phyloP scores from a whole-genome alignment of 2,329 filamentous ascomycete species.

The Talaromyces sp. region DNA sequence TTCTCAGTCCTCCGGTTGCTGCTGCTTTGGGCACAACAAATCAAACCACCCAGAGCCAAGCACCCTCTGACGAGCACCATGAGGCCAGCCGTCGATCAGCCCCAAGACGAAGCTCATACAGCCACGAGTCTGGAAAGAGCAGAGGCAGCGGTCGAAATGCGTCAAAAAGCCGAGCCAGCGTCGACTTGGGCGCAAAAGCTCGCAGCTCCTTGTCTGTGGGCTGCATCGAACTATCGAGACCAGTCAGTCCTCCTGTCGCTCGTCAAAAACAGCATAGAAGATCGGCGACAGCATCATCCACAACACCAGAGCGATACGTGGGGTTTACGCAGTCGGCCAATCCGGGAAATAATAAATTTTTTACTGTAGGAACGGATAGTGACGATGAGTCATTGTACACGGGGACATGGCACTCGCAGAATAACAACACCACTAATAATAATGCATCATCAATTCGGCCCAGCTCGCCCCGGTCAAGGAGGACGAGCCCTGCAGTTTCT shows the following conservation, averaged over 20 bases:
- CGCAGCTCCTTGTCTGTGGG: slow-evolving; percentile 17
- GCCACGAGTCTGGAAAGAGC: slow-evolving; percentile 21
- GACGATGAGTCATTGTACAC: slow-evolving; percentile 8
- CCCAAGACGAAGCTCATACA: slow-evolving; percentile 23
- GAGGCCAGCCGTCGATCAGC: background rate
- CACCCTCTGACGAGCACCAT: background rate
- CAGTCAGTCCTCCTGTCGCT: slow-evolving; percentile 7
- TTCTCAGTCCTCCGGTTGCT: slow-evolving; percentile 25
- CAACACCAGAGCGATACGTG: background rate
- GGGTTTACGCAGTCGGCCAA: background rate
- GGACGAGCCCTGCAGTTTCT: slow-evolving; percentile 7
- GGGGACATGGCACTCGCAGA: background rate
- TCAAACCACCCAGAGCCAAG: background rate
- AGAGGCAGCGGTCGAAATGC: slow-evolving; percentile 3
- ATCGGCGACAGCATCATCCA: background rate
- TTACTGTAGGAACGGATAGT: slow-evolving; percentile 6
- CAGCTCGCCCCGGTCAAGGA: background rate
- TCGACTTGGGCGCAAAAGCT: slow-evolving; percentile 13
- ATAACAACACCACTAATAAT: background rate
- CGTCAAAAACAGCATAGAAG: background rate
- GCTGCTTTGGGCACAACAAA: background rate
- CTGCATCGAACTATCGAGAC: background rate
- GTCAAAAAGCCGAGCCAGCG: slow-evolving; percentile 7
- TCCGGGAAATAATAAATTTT: background rate
- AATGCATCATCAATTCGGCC: background rate